Conservation (phyloP, 306 rosid species). For the Leucaena leucocephala region DNA sequence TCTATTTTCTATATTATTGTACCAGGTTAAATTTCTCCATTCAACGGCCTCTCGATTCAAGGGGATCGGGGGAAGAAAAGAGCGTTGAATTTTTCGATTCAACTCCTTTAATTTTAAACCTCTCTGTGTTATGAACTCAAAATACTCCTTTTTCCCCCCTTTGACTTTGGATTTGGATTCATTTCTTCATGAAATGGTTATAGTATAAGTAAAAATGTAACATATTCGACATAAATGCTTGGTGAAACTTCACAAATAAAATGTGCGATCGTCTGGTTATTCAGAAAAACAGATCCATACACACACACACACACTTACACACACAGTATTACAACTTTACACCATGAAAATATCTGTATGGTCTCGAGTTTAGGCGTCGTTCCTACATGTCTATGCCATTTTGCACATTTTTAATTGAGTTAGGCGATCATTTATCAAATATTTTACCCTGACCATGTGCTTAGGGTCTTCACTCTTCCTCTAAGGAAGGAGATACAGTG, state of each 20-base stretch:
- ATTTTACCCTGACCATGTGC: slow-evolving; percentile 8
- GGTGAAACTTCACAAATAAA: neutral
- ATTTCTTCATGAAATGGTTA: neutral
- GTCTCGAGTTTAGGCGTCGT: neutral
- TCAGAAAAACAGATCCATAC: neutral
- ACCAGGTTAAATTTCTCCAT: neutral
- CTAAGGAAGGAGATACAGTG: neutral
- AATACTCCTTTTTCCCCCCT: neutral
- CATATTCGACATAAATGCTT: neutral
- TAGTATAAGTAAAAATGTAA: neutral
- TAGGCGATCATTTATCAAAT: neutral
- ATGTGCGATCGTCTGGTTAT: neutral
- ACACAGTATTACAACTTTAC: neutral
- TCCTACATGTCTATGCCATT: neutral
- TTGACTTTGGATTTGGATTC: neutral
- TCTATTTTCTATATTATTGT: neutral
- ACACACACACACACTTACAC: no score
- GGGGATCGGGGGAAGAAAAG: neutral
- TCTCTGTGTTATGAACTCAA: slow-evolving; percentile 1
- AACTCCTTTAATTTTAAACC: neutral
- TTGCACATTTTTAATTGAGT: neutral
- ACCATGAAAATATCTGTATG: neutral
- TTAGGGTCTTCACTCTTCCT: neutral
- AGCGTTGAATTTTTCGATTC: neutral
- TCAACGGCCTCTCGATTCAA: neutral